Evolutionary conservation across 2,329 filamentous ascomycete species (phyloP).

Genomic region (Trichophyton mentagrophytes): DNA sequence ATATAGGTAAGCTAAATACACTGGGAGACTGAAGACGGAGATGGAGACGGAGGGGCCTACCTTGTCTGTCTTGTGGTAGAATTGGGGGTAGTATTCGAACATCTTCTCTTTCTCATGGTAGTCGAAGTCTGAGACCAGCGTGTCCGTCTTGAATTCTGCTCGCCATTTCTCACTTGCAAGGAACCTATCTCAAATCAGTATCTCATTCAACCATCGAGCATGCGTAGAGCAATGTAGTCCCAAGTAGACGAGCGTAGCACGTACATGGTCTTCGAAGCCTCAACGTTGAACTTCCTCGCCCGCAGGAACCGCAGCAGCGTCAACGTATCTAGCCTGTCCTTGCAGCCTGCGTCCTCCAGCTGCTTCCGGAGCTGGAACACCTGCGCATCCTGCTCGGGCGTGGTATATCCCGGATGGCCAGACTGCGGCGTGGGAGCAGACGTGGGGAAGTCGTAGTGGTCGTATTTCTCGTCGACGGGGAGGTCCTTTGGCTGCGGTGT

Average conservation of each 20-base stretch:
- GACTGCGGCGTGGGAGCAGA: constrained; percentile 54
- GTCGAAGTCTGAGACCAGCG: constrained; percentile 66
- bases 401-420: constrained; percentile 83
- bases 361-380: constrained; percentile 71
- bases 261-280: constrained; percentile 75
- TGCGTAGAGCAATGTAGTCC: too few relatives aligned
- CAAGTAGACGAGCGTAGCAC: constrained; percentile 22
- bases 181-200: constrained; percentile 52
- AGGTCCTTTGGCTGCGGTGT: constrained; percentile 27
- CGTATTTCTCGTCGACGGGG: constrained; percentile 74
- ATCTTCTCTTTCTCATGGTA: constrained; percentile 77
- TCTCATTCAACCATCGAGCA: not conserved
- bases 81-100: constrained; percentile 90
- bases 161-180: constrained; percentile 83
- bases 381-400: constrained; percentile 74
- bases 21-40: too few relatives aligned
- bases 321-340: constrained; percentile 76
- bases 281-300: constrained; percentile 88
- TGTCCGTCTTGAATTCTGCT: constrained; percentile 70
- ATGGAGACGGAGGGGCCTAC: constrained; percentile 23
- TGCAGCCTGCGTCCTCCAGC: constrained; percentile 74
- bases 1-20: too few relatives aligned
- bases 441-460: constrained; percentile 87
- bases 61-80: constrained; percentile 74
- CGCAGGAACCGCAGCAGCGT: constrained; percentile 86